Evolutionary conservation across 2,329 filamentous ascomycete genomes (phyloP).

Genomic region (Fonsecaea erecta): DNA sequence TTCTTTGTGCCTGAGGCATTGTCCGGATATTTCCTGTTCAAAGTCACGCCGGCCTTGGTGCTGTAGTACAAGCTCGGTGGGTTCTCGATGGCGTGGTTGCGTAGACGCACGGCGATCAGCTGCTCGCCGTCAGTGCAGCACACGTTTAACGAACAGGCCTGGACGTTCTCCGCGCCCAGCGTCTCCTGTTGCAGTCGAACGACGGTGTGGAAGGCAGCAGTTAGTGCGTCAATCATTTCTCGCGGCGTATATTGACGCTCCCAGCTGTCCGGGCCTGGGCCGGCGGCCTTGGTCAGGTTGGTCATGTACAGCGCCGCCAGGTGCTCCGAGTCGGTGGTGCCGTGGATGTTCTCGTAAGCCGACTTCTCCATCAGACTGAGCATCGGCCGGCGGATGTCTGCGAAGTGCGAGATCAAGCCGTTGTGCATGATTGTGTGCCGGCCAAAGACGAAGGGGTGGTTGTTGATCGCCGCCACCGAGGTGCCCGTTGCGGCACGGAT

Average conservation of each 20-base stretch:
- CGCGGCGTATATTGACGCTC: constrained; percentile 48
- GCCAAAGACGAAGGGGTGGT: constrained; percentile 61
- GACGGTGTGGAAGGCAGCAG: constrained; percentile 49
- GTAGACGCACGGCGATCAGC: constrained; percentile 57
- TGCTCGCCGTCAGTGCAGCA: constrained; percentile 57
- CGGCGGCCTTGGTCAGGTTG: constrained; percentile 34
- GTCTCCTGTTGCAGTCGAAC: constrained; percentile 51
- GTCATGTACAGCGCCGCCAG: constrained; percentile 51
- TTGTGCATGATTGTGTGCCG: constrained; percentile 63
- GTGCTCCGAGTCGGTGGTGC: constrained; percentile 60
- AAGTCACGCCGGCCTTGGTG: constrained; percentile 55
- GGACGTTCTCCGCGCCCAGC: constrained; percentile 45
- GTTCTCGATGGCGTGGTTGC: constrained; percentile 58
- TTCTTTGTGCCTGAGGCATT: constrained; percentile 48
- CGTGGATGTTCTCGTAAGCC: constrained; percentile 54
- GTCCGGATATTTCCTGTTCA: constrained; percentile 59
- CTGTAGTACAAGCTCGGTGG: constrained; percentile 59
- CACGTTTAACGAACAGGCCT: constrained; percentile 59
- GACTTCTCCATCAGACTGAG: constrained; percentile 53
- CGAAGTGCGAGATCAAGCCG: constrained; percentile 56
- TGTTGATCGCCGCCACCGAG: constrained; percentile 57
- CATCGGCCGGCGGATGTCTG: constrained; percentile 53
- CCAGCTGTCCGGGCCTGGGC: constrained; percentile 45
- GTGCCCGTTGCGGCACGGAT: constrained; percentile 58
- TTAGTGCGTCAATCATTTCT: constrained; percentile 53